Evolutionary conservation across 371 early-diverging fungal genomes (phyloP).

Genomic region (Mucor piriformis): DNA sequence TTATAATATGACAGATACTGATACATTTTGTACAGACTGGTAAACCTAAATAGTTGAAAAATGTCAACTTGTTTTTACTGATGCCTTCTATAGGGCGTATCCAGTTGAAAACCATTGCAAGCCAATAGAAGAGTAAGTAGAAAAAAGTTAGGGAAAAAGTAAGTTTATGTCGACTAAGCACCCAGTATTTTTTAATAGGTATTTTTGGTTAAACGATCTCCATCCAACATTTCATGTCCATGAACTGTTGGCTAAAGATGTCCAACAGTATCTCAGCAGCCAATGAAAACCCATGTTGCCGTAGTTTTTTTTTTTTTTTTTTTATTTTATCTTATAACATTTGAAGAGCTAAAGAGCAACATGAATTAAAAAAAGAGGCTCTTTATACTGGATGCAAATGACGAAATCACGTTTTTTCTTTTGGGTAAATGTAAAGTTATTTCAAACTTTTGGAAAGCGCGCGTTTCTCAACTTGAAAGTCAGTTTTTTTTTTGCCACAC

Average conservation of each 20-base stretch:
- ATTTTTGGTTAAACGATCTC: slow-evolving; percentile 45
- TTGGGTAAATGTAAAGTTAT: no score
- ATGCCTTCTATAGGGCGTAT: slow-evolving; percentile 29
- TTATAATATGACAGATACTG: slow-evolving; percentile 23
- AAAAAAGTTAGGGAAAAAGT: no score
- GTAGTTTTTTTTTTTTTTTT: not conserved
- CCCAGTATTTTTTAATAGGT: slow-evolving; percentile 25
- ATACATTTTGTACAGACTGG: slow-evolving; percentile 38
- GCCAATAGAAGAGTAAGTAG: slow-evolving; percentile 26
- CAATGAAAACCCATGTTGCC: not conserved
- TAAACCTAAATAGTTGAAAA: no score
- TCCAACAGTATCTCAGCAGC: slow-evolving; percentile 12
- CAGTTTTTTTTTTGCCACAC: not conserved
- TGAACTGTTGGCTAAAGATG: slow-evolving; percentile 28
- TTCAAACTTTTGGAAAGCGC: not conserved
- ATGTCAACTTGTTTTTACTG: no score
- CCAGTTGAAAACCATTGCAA: slow-evolving; percentile 17
- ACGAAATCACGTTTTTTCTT: no score
- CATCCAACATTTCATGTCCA: slow-evolving; percentile 46
- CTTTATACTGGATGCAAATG: no score
- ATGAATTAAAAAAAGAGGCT: not conserved
- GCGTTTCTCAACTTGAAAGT: not conserved
- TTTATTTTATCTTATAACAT: no score
- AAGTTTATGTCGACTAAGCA: no score
- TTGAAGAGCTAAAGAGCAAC: no score